Evolutionary conservation across 1,139 yeast genomes (phyloP).

Genomic region (Kazachstania sp.): DNA sequence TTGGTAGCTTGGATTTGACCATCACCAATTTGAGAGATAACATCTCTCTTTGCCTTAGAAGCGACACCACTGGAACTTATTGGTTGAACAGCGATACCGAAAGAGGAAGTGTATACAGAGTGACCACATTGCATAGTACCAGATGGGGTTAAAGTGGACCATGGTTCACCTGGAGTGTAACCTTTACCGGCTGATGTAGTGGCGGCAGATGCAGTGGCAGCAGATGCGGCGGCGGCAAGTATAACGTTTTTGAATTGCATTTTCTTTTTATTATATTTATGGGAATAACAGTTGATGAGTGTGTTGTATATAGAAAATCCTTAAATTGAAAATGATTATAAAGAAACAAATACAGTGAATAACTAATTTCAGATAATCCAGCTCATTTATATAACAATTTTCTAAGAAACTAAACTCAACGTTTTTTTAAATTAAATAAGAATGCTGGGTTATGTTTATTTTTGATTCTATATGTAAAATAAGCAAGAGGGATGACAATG

Average conservation of each 20-base stretch:
- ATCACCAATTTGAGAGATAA: conserved; percentile 7
- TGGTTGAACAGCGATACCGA: conserved; percentile 66
- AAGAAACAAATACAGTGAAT: not conserved
- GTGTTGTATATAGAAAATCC: not conserved
- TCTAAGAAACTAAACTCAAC: no score
- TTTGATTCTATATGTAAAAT: no score
- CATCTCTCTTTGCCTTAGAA: conserved; percentile 39
- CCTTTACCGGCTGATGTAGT: conserved; percentile 17
- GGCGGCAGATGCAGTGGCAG: conserved; percentile 52
- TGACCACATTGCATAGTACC: conserved; percentile 50
- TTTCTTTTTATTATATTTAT: not conserved
- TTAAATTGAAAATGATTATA: not conserved
- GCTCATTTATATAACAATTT: no score
- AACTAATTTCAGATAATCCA: no score
- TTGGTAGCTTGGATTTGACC: conserved; percentile 25
- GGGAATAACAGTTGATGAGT: not conserved
- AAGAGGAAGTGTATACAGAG: conserved; percentile 50
- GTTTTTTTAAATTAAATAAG: no score
- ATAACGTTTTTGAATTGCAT: conserved; percentile 16
- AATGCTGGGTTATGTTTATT: no score
- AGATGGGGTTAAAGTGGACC: conserved; percentile 63
- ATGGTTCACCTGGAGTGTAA: conserved; percentile 59
- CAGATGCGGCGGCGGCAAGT: conserved; percentile 34
- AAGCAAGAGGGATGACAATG: no score
- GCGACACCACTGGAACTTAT: conserved; percentile 37